Percentiles rank a stretch among this genome's conserved stretches.
These are phyloP conservation scores for Magnaporthiopsis incrustans DNA, from an alignment of 2,329 filamentous ascomycete genomes.

Conservation along the genomic window DNA sequence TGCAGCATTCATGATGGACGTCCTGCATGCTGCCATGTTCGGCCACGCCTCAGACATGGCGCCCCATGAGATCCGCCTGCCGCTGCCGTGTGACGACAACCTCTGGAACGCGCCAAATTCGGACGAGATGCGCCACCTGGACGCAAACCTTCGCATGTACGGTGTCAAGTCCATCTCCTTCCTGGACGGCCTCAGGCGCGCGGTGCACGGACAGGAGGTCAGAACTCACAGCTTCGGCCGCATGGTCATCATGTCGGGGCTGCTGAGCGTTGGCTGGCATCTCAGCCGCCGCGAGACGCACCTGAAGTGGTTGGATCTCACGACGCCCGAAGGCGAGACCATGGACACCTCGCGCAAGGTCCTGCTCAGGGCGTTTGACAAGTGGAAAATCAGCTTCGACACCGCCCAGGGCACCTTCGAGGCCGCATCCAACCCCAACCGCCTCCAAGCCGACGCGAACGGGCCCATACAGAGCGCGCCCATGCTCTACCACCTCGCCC, in stretches of 20 bases:
- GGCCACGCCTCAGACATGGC: slow-evolving; percentile 87
- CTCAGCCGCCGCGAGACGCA: slow-evolving; percentile 82
- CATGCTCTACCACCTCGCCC: slow-evolving; percentile 76
- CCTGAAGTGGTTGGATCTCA: slow-evolving; percentile 68
- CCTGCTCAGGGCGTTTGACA: slow-evolving; percentile 71
- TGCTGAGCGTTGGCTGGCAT: slow-evolving; percentile 89
- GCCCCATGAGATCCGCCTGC: slow-evolving; percentile 78
- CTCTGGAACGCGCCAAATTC: slow-evolving; percentile 78
- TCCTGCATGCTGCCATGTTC: slow-evolving; percentile 86
- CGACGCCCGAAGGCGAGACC: slow-evolving; percentile 47
- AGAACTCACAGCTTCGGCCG: slow-evolving; percentile 82
- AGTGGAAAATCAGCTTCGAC: slow-evolving; percentile 83
- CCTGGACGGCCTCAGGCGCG: slow-evolving; percentile 75
- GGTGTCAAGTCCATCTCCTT: slow-evolving; percentile 75
- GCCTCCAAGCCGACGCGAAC: slow-evolving; percentile 45
- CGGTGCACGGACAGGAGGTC: slow-evolving; percentile 72
- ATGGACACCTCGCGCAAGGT: slow-evolving; percentile 73
- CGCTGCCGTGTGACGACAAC: slow-evolving; percentile 78
- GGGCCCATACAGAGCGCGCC: slow-evolving; percentile 70
- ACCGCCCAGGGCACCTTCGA: slow-evolving; percentile 43
- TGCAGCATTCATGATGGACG: slow-evolving; percentile 82
- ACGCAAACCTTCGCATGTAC: slow-evolving; percentile 68
- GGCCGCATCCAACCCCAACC: slow-evolving; percentile 23
- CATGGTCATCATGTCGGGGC: slow-evolving; percentile 82
- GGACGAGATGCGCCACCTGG: slow-evolving; percentile 67